Percentiles rank a stretch among this genome's conserved stretches.
Conservation (phyloP, 2,329 filamentous ascomycete species). For the Claviceps pazoutovae region DNA sequence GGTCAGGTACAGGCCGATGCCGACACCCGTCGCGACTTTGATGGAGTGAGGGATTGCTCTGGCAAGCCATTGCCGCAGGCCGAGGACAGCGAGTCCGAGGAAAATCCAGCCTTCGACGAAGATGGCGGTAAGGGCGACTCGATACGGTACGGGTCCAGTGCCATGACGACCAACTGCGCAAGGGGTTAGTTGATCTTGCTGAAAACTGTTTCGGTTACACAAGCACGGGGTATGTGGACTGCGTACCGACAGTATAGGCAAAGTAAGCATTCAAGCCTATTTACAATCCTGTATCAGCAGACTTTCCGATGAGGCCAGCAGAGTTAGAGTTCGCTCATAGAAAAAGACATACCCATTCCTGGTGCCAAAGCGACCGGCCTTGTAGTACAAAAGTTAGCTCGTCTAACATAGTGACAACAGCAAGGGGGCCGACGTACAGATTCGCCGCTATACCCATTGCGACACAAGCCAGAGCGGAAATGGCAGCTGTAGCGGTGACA, state of each 20-base stretch:
- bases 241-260: conserved; percentile 45
- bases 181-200: background rate
- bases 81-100: conserved; percentile 62
- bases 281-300: background rate
- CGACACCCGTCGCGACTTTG: conserved; percentile 74
- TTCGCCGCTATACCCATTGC: conserved; percentile 75
- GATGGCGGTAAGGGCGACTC: conserved; percentile 68
- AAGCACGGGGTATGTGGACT: background rate
- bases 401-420: background rate
- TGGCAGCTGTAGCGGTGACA: conserved; percentile 74
- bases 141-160: conserved; percentile 56
- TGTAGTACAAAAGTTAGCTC: conserved; percentile 2
- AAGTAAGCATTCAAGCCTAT: conserved; percentile 71
- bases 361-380: conserved; percentile 26
- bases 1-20: conserved; percentile 72
- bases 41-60: conserved; percentile 71
- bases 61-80: conserved; percentile 78
- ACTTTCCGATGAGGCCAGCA: background rate
- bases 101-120: conserved; percentile 85
- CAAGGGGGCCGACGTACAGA: conserved; percentile 29
- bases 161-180: conserved; percentile 57
- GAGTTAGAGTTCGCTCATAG: background rate
- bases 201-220: background rate
- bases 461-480: conserved; percentile 66
- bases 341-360: conserved; percentile 24